phyloP scores from a whole-genome alignment of 2,329 filamentous ascomycete genomes.

The Sporothrix globosa region DNA sequence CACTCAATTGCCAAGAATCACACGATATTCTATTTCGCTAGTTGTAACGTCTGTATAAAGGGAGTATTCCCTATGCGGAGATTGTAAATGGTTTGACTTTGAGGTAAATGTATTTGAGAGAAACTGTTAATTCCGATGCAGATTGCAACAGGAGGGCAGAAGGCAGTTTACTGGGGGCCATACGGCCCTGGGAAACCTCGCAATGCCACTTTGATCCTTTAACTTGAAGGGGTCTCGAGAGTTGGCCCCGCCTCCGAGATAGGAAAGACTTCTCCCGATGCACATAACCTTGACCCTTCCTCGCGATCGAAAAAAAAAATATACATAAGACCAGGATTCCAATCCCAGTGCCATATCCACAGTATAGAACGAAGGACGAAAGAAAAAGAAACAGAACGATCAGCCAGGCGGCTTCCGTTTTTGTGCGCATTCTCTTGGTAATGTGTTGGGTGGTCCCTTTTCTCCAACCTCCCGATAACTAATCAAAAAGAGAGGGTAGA shows the following conservation, averaged over 20 bases:
- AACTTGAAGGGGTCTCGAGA: background rate
- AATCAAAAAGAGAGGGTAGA: too few species aligned
- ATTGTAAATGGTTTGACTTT: too few species aligned
- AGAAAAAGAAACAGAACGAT: background rate
- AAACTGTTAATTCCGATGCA: background rate
- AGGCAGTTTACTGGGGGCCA: background rate
- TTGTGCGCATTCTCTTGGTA: background rate
- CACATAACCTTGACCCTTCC: background rate
- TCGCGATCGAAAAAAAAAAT: slow-evolving; percentile 14
- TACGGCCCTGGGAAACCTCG: background rate
- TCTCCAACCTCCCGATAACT: background rate
- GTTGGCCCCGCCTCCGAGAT: background rate
- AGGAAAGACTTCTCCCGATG: background rate
- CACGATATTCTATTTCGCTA: background rate
- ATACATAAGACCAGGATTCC: background rate
- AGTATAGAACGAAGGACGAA: too few species aligned
- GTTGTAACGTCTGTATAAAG: background rate
- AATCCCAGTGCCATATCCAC: background rate
- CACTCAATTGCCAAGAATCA: background rate
- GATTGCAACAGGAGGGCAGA: background rate
- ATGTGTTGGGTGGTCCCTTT: background rate
- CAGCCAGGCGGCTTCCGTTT: background rate
- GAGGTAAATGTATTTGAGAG: background rate
- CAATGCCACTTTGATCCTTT: background rate
- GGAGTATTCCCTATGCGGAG: too few species aligned